Evolutionary conservation across 768 basidiomycete genomes (phyloP), one percentile per base, ranked within the genome.

Genomic region (Tricholoma bakamatsutake): DNA sequence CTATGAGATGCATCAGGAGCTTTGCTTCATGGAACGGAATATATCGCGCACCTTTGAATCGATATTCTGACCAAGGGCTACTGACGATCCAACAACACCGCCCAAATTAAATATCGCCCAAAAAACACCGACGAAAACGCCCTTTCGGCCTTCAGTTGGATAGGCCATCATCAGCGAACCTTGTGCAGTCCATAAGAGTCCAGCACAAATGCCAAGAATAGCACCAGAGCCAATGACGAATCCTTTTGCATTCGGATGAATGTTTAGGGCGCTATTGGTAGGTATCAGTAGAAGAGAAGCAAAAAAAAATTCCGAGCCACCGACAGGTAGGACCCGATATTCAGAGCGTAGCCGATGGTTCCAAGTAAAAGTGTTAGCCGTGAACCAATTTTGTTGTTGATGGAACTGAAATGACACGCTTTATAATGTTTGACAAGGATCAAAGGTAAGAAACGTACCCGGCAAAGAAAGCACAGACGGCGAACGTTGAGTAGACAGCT

Each of bases 91-190:
- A 45, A 93, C 83, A 47, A 93, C 87, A 56, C 85, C 84, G 37
- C 89, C 89, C 24, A 90, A 59, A 62, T 92, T 91, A 75, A 93
- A 93, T 56, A 92, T 87, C 46, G 78, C 69, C 90, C 90, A 93
- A 71, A 92, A 93, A 52, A 90, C 81, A 45, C 79, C 84, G 54
- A 93, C 90, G 68, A 79, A 91, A 47, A 70, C 74, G n/a, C 90
- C 90, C 68, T 93, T 93, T 66, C 91, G 80, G 50, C 67, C 66
- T 66, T 93, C 90, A 0, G 88, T 90, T 0, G 90, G 88, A 66
- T 93, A 93, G 2, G 88, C 80, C 70, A 93, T 71, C 84, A 92
- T 92, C 54, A 93, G 73, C 7, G 82, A 83, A 10, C 89, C 91
- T 62, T 93, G 90, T 0, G 89, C 87, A 2, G 88, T 85, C 90